Evolutionary conservation across 2,329 filamentous ascomycete genomes (phyloP), one percentile per base, ranked within the genome.

Genomic region (Albophoma yamanashiensis): DNA sequence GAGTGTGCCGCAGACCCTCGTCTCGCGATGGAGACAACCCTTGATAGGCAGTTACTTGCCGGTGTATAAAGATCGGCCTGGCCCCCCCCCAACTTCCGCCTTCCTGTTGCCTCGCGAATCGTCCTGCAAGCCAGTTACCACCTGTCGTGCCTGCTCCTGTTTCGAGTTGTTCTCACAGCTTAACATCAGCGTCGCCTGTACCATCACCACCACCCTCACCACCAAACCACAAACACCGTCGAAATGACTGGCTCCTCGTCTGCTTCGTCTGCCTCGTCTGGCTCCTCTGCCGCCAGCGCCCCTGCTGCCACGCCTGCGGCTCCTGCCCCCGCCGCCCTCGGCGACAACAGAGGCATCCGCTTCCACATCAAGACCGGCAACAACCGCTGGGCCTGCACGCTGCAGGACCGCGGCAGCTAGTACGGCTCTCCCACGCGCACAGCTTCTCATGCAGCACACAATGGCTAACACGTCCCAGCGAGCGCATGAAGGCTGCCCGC

Each of bases 341-440:
- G 77, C 58, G 71, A 77, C 62, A 72, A 69, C 66, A 70, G 65
- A 61, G 75, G 71, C 61, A 72, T 81, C 72, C 73, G 73, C 68
- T 81, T 81, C 71, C 67, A 76, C 55, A 75, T 81, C 70, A 75
- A 74, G 70, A 71, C 78, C 47, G 77, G 76, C 62, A 70, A 72
- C 65, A 63, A 69, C 56, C 69, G 68, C 55, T 75, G 72, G 66
- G 58, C 67, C 47, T 79, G 77, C 69, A 74, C 73, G 25, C 67
- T 80, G 6, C 73, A 78, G 62, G 77, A 80, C 68, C 76, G 78
- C 59, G 61, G 66, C 62, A 59, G 69, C 15, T 78, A 79, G 78
- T 80, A 75, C 62, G 77, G 17, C 40, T 71, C 45, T 31, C 45
- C 45, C 12, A 15, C 5, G 43, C 43, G 5, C 15, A 22, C 4